Evolutionary conservation across 495 filamentous ascomycete species (phyloP).

Genomic region (Xylaria grammica): DNA sequence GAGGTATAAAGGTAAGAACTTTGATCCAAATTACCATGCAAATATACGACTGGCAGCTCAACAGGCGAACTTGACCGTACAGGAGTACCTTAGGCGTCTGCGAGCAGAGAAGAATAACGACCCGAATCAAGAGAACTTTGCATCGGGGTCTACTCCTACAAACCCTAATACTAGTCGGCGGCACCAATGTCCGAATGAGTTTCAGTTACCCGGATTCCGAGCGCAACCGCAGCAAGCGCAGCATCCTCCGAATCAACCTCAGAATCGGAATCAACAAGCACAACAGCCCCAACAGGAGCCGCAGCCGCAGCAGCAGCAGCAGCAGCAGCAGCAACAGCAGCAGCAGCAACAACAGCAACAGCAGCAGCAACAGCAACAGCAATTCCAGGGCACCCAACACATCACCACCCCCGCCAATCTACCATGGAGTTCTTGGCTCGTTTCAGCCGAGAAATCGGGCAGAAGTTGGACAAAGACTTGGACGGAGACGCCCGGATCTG

Average conservation of each 20-base stretch:
- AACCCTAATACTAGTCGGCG: too few species aligned
- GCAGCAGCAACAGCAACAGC: neutral
- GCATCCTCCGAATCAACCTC: neutral
- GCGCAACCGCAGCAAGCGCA: neutral
- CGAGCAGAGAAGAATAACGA: neutral
- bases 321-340: neutral
- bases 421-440: too few species aligned
- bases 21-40: slow-evolving; percentile 16
- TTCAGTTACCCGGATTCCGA: too few species aligned
- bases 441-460: too few species aligned
- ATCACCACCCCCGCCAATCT: too few species aligned
- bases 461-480: too few species aligned
- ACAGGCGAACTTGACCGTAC: neutral
- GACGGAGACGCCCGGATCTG: too few species aligned
- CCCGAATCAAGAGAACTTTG: too few species aligned
- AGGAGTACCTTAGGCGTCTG: neutral
- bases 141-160: too few species aligned
- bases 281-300: too few species aligned
- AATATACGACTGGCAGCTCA: too few species aligned
- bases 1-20: slow-evolving; percentile 9
- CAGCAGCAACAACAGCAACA: neutral
- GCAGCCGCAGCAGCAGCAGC: neutral
- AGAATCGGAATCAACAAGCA: neutral
- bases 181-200: too few species aligned
- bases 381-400: neutral